Evolutionary conservation across 495 filamentous ascomycete genomes (phyloP).

Genomic region (Trichocladium antarcticum): DNA sequence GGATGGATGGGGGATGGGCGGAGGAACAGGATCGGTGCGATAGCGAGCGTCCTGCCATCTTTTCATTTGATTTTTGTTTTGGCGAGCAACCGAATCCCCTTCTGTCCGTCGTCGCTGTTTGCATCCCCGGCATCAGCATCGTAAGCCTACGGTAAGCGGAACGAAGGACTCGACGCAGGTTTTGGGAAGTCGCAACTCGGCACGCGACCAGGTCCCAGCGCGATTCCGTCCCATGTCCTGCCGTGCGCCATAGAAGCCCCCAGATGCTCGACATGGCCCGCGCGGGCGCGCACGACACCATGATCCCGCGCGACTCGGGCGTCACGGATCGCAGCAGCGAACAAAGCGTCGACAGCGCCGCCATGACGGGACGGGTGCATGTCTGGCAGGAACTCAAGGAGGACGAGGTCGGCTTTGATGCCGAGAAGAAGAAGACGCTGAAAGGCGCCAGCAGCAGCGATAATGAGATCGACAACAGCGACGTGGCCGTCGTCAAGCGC

Average conservation of each 20-base stretch:
- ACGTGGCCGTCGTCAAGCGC: background rate
- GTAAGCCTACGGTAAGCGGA: too few relatives aligned
- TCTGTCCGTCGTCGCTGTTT: too few relatives aligned
- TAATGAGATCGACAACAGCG: background rate
- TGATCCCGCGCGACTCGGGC: background rate
- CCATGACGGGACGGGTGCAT: background rate
- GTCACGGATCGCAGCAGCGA: background rate
- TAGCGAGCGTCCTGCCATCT: background rate
- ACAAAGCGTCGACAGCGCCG: background rate
- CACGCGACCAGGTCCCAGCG: too few relatives aligned
- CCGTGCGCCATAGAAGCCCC: too few relatives aligned
- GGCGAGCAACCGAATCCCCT: too few relatives aligned
- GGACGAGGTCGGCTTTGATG: background rate
- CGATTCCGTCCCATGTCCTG: too few relatives aligned
- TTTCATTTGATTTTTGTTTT: too few relatives aligned
- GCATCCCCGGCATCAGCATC: too few relatives aligned
- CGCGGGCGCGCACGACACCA: background rate
- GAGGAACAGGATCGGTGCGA: background rate
- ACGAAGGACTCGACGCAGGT: too few relatives aligned
- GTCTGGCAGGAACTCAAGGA: conserved; percentile 1
- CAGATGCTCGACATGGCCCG: background rate
- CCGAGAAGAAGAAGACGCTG: background rate
- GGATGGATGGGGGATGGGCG: background rate
- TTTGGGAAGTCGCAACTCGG: too few relatives aligned
- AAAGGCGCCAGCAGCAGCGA: background rate